Conservation (phyloP, 2,329 filamentous ascomycete genomes). For the Macrophomina tecta region DNA sequence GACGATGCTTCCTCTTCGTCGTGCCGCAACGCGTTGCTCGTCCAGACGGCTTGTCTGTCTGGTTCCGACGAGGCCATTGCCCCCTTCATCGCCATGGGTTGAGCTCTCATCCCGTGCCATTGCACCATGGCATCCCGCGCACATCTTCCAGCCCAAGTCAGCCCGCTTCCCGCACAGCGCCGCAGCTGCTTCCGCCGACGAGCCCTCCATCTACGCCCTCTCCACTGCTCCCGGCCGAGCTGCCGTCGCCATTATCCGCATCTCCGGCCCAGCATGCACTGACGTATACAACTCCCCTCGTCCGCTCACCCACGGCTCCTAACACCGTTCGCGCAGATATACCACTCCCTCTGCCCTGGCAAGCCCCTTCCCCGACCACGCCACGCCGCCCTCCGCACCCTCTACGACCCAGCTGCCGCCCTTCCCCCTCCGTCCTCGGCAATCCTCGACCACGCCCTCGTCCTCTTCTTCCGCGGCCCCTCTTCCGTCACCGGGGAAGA, state of each 20-base stretch:
- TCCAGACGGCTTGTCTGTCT: not conserved
- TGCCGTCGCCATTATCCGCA: conserved; percentile 86
- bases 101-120: not conserved
- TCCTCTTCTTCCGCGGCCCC: conserved; percentile 82
- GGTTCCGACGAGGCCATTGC: not conserved
- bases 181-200: conserved; percentile 3
- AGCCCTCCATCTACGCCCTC: conserved; percentile 82
- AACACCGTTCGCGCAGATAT: conserved; percentile 60
- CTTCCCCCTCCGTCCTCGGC: conserved; percentile 47
- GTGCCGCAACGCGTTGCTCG: not conserved
- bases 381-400: conserved; percentile 73
- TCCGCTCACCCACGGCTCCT: conserved; percentile 5
- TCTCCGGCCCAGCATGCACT: conserved; percentile 79
- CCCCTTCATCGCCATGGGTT: not conserved
- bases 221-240: conserved; percentile 85
- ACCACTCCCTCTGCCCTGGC: conserved; percentile 65
- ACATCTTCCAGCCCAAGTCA: not conserved
- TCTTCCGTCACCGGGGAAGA: conserved; percentile 91
- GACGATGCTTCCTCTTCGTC: conserved; percentile 24
- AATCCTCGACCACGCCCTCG: conserved; percentile 77
- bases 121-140: conserved; percentile 2
- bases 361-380: conserved; percentile 63
- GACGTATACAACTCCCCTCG: conserved; percentile 55
- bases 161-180: conserved; percentile 6
- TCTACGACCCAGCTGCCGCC: conserved; percentile 63